A percentile compares a stretch with the other conserved stretches of the same genome.
phyloP scores from a whole-genome alignment of 2,329 filamentous ascomycete genomes.

The Epichloe coenophiala region DNA sequence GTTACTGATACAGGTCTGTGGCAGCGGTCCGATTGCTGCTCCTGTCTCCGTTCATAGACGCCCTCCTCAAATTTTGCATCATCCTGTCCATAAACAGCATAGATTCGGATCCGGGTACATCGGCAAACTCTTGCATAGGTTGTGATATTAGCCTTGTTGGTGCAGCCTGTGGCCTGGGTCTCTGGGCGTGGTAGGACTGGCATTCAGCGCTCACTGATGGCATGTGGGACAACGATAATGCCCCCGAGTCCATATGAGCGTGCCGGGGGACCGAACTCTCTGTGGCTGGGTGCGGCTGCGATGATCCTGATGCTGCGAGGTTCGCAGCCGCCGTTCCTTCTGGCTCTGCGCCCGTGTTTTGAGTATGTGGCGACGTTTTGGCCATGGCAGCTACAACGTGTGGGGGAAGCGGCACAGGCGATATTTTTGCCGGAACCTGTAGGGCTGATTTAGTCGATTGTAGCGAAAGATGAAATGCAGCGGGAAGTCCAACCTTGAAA shows the following conservation, averaged over 20 bases:
- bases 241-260: background rate
- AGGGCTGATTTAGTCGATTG: constrained; percentile 17
- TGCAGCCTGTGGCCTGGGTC: background rate
- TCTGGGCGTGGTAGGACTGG: background rate
- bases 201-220: background rate
- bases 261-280: background rate
- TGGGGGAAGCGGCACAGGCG: constrained; percentile 31
- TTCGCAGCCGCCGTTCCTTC: constrained; percentile 5
- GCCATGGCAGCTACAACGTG: constrained; percentile 28
- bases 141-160: background rate
- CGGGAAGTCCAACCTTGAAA: constrained; percentile 20
- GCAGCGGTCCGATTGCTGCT: background rate
- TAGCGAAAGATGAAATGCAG: constrained; percentile 11
- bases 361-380: background rate
- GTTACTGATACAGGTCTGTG: background rate
- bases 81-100: constrained; percentile 38
- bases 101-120: constrained; percentile 30
- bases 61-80: constrained; percentile 35
- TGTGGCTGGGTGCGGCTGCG: background rate
- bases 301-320: constrained; percentile 6
- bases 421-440: constrained; percentile 26
- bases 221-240: constrained; percentile 1
- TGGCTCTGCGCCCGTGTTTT: background rate
- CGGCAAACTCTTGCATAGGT: constrained; percentile 22
- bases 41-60: constrained; percentile 11